phyloP scores from a whole-genome alignment of 169 alveolate genomes.

The Besnoitia besnoiti region DNA sequence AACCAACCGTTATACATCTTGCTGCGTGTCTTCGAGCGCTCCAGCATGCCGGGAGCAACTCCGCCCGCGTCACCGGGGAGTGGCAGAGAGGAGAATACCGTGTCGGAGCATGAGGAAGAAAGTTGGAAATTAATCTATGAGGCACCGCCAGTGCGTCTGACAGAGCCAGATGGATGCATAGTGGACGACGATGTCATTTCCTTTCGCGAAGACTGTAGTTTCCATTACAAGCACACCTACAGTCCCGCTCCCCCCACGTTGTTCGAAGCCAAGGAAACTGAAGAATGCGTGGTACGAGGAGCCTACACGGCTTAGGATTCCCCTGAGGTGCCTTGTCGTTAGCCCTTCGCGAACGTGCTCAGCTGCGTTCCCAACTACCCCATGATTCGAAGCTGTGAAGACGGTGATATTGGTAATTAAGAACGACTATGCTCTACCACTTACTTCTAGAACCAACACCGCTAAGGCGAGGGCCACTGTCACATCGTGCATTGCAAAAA shows the following conservation, averaged over 20 bases:
- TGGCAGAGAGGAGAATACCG: neutral
- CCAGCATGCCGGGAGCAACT: neutral
- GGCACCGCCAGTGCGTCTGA: constrained; percentile 22
- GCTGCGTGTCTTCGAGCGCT: constrained; percentile 9
- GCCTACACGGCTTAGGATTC: neutral
- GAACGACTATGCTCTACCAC: no score
- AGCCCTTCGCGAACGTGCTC: no score
- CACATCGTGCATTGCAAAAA: no score
- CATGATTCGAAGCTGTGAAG: no score
- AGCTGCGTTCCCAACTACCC: no score
- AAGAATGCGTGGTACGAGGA: no score
- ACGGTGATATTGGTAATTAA: no score
- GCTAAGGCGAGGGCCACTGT: no score
- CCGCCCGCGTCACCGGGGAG: constrained; percentile 26
- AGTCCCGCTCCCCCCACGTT: neutral
- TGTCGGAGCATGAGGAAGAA: constrained; percentile 4
- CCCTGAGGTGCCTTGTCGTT: no score
- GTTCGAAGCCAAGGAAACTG: neutral
- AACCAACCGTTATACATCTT: neutral
- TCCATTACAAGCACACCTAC: constrained; percentile 35
- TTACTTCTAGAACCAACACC: no score
- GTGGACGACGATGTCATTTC: neutral
- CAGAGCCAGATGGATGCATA: neutral
- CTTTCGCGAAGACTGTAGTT: neutral
- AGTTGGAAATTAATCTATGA: constrained; percentile 11